These are phyloP conservation scores for Quercus aquifolioides DNA, from an alignment of 306 rosid species.

Conservation along the genomic window DNA sequence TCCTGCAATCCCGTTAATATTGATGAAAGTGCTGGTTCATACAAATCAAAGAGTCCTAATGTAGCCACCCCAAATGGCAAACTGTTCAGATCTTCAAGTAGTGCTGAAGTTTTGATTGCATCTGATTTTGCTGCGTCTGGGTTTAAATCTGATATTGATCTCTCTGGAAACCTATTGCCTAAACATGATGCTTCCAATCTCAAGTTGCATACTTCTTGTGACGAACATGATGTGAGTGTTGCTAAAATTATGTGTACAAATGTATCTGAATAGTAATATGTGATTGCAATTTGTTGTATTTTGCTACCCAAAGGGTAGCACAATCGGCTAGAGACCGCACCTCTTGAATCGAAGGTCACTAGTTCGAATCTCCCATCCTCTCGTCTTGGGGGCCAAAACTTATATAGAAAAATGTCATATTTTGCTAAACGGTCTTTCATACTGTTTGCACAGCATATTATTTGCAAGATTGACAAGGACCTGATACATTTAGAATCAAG, in stretches of 20 bases:
- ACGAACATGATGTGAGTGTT: slow-evolving; percentile 63
- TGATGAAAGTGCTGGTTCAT: slow-evolving; percentile 76
- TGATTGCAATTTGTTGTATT: slow-evolving; percentile 3
- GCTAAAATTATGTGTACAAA: slow-evolving; percentile 7
- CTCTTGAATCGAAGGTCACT: neutral
- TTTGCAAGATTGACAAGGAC: slow-evolving; percentile 59
- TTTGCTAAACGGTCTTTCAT: slow-evolving; percentile 34
- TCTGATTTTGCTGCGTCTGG: slow-evolving; percentile 47
- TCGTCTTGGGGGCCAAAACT: too few relatives aligned
- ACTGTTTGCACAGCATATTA: slow-evolving; percentile 43
- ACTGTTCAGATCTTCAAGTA: slow-evolving; percentile 46
- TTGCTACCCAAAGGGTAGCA: neutral
- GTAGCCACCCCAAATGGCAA: slow-evolving; percentile 32
- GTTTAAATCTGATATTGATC: slow-evolving; percentile 47
- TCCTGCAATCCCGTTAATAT: slow-evolving; percentile 27
- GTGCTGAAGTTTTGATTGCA: slow-evolving; percentile 33
- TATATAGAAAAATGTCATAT: neutral
- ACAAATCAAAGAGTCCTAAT: slow-evolving; percentile 48
- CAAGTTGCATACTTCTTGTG: slow-evolving; percentile 27
- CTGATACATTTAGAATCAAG: slow-evolving; percentile 39
- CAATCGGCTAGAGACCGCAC: too few relatives aligned
- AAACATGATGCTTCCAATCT: slow-evolving; percentile 26
- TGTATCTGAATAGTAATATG: slow-evolving; percentile 13
- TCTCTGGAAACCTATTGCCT: slow-evolving; percentile 41
- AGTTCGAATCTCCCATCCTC: neutral